Conservation (phyloP, 345 rosid species). For the Eucalyptus brandiana region DNA sequence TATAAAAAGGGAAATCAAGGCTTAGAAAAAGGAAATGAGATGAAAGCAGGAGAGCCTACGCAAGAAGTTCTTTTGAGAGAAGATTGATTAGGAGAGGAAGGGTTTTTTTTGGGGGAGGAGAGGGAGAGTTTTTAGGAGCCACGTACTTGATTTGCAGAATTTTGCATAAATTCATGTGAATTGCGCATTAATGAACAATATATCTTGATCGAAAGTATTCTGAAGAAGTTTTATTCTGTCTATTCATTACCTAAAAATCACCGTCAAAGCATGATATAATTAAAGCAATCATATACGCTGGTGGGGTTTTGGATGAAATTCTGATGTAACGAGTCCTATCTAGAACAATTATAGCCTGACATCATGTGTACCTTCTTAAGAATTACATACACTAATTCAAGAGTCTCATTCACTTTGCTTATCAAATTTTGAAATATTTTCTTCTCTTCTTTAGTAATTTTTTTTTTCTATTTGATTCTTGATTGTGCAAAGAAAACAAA, state of each 20-base stretch:
- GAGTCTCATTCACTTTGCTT: neutral
- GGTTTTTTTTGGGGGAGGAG: neutral
- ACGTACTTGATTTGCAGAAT: neutral
- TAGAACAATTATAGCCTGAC: neutral
- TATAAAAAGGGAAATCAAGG: too few species aligned
- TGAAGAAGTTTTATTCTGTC: neutral
- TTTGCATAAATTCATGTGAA: neutral
- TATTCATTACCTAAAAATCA: neutral
- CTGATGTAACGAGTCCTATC: neutral
- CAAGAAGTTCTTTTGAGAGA: too few species aligned
- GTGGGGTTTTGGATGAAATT: neutral
- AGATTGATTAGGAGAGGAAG: too few species aligned
- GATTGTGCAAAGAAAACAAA: neutral
- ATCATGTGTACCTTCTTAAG: neutral
- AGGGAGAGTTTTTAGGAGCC: neutral
- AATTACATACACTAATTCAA: neutral
- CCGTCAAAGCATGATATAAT: neutral
- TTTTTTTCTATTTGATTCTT: too few species aligned
- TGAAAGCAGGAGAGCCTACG: too few species aligned
- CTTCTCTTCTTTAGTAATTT: too few species aligned
- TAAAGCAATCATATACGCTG: neutral
- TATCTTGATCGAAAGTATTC: neutral
- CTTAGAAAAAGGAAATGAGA: too few species aligned
- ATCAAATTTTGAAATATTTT: neutral
- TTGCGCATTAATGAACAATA: neutral